These are phyloP conservation scores for Kandelia obovata DNA, from an alignment of 345 rosid species.

Conservation along the genomic window DNA sequence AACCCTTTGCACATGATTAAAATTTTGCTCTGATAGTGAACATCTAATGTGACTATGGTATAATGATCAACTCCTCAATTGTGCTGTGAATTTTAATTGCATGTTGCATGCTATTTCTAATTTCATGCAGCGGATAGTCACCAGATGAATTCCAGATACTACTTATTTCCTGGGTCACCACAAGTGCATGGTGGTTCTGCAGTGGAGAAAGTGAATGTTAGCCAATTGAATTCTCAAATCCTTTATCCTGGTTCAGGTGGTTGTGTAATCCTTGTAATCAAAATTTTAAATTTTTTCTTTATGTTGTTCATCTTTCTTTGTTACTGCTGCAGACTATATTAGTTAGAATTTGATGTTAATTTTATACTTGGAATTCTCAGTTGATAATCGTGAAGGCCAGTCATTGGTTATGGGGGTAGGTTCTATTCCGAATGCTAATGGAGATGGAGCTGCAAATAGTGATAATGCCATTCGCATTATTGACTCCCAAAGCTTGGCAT, in stretches of 20 bases:
- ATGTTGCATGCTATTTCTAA: constrained; percentile 26
- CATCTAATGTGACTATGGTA: neutral
- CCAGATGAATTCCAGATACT: constrained; percentile 44
- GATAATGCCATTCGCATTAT: constrained; percentile 14
- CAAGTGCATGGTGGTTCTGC: constrained; percentile 39
- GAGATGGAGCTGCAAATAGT: constrained; percentile 33
- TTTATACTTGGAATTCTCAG: constrained; percentile 16
- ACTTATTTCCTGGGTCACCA: constrained; percentile 30
- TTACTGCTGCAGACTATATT: neutral
- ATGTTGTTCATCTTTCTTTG: neutral
- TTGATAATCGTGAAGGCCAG: constrained; percentile 38
- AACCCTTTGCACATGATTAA: neutral
- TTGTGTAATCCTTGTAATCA: constrained; percentile 1
- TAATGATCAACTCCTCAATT: constrained; percentile 19
- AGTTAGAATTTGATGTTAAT: constrained; percentile 16
- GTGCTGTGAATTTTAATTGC: constrained; percentile 9
- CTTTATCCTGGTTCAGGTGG: constrained; percentile 35
- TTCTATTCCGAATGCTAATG: constrained; percentile 32
- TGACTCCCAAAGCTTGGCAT: constrained; percentile 50
- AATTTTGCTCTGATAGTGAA: neutral
- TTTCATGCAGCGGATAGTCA: constrained; percentile 63
- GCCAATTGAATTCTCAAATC: constrained; percentile 23
- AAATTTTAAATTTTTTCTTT: neutral
- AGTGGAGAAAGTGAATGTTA: constrained; percentile 27
- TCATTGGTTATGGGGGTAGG: constrained; percentile 32